A percentile compares a stretch with the other conserved stretches of the same genome.
phyloP scores from a whole-genome alignment of 257 asterid species.

The Rhazya stricta region DNA sequence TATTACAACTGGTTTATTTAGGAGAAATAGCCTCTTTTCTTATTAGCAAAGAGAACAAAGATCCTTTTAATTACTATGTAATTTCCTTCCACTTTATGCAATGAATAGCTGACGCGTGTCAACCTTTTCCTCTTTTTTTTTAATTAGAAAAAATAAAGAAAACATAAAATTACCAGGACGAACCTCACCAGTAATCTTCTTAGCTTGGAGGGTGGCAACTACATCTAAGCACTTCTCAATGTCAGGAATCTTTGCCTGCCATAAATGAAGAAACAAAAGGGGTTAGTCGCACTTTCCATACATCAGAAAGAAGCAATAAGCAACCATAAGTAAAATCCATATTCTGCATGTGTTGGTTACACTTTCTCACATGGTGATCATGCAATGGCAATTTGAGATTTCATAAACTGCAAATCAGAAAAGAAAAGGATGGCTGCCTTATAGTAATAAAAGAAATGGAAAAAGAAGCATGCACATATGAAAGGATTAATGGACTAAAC shows the following conservation, averaged over 20 bases:
- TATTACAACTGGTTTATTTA: not conserved
- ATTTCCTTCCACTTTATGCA: not conserved
- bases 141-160: not conserved
- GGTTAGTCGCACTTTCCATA: slow-evolving; percentile 13
- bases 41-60: not conserved
- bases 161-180: slow-evolving; percentile 33
- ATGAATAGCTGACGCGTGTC: not conserved
- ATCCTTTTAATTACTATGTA: not conserved
- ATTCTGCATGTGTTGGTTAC: not conserved
- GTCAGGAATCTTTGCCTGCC: slow-evolving; percentile 91
- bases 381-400: not conserved
- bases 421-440: not conserved
- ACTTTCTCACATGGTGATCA: not conserved
- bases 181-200: slow-evolving; percentile 85
- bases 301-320: not conserved
- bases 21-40: not conserved
- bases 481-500: not conserved
- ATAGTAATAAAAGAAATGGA: not conserved
- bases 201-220: slow-evolving; percentile 74
- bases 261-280: slow-evolving; percentile 8
- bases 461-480: not conserved
- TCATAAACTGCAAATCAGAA: no score
- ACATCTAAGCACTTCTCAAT: slow-evolving; percentile 83
- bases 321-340: slow-evolving; percentile 3
- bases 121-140: no score